Evolutionary conservation across 257 asterid genomes (phyloP), one percentile per base, ranked within the genome.

Genomic region (Solanum gracilifrons): DNA sequence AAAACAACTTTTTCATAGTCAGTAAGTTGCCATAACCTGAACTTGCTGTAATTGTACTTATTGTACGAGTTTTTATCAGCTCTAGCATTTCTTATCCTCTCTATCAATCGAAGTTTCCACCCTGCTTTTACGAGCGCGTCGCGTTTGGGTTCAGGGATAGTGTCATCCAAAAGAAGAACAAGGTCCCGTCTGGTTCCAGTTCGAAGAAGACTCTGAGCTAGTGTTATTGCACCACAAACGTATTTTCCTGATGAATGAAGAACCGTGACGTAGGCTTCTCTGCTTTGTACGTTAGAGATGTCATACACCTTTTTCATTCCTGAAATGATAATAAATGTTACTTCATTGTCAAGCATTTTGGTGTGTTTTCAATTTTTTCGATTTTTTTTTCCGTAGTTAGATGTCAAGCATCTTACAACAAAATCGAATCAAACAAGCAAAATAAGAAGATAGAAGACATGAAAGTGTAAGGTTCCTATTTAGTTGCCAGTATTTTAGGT

Each of bases 31-130:
- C 98, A 96, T 13, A 96, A 86, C 29, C 99, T 88, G 89, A 96
- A 93, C 87, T 96, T 96, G 92, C 97, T 96, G 90, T 96, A 96
- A 83, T 96, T 96, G 91, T 96, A 96, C 29, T 95, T 98, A 32
- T 96, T 96, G 91, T 96, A 96, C 13, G 95, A 83, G 86, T 90
- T 4, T 35, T 90, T 95, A 58, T 93, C 93, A 31, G 99, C 99
- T 33, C 79, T 90, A 0, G 99, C 95, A 91, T 96, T 96, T 20
- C 99, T 94, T 83, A 96, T 96, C 74, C 98, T 90, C 68, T 87
- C 88, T 77, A 96, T 96, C 90, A 93, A 58, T 2, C 95, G 91
- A 58, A 96, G 90, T 87, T 87, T 93, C 99, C 99, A 94, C 4
- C 99, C 98, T 27, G 99, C 94, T 73, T 90, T 93, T 27, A 89